A percentile compares a stretch with the other conserved stretches of the same genome.
Conservation (phyloP, 805 yeast species). For the Cyberlindnera subsufficiens region DNA sequence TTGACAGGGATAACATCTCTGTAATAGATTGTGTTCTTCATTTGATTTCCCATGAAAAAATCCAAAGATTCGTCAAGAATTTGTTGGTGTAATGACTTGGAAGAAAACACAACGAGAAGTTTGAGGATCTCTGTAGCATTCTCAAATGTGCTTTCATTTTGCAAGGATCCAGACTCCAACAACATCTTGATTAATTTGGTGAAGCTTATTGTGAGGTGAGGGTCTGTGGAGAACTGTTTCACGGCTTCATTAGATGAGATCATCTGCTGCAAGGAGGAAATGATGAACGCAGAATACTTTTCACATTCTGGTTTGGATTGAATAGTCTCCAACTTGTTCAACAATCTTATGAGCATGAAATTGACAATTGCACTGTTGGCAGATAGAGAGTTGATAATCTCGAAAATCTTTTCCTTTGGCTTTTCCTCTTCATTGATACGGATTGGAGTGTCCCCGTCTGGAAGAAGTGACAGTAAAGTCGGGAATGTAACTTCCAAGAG, state of each 20-base stretch:
- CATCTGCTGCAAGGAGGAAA: constrained; percentile 15
- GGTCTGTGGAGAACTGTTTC: constrained; percentile 17
- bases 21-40: constrained; percentile 12
- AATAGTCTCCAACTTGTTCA: constrained; percentile 25
- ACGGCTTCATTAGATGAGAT: constrained; percentile 18
- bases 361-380: constrained; percentile 30
- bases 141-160: constrained; percentile 19
- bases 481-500: constrained; percentile 50
- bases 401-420: constrained; percentile 22
- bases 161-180: constrained; percentile 10
- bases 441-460: constrained; percentile 32
- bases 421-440: constrained; percentile 20
- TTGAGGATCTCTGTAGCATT: constrained; percentile 28
- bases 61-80: constrained; percentile 33
- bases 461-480: constrained; percentile 42
- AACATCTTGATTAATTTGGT: constrained; percentile 10
- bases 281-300: constrained; percentile 14
- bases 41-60: constrained; percentile 27
- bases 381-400: constrained; percentile 22
- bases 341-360: constrained; percentile 31
- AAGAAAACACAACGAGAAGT: constrained; percentile 27
- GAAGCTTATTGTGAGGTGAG: constrained; percentile 12
- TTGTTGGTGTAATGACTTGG: constrained; percentile 34
- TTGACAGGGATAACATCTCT: constrained; percentile 8
- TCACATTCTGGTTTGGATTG: constrained; percentile 2